phyloP scores from a whole-genome alignment of 257 asterid genomes.

The Solanum ossicruentum region DNA sequence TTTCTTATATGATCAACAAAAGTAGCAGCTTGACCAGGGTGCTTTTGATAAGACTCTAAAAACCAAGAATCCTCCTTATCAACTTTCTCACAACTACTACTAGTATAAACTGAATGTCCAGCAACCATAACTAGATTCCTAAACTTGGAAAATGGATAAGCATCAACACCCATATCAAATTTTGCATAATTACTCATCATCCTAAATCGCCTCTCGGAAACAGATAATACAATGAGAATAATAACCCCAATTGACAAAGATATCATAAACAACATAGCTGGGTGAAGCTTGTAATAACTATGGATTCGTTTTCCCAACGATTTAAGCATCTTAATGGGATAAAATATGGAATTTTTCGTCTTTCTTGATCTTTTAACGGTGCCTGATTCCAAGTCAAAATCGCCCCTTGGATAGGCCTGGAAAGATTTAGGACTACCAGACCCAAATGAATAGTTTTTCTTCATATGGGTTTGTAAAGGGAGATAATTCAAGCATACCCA shows the following conservation, averaged over 20 bases:
- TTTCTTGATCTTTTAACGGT: conserved; percentile 41
- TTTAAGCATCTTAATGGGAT: conserved; percentile 49
- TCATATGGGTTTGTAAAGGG: conserved; percentile 30
- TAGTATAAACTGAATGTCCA: conserved; percentile 92
- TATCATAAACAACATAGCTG: conserved; percentile 42
- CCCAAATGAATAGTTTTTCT: conserved; percentile 48
- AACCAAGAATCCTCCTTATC: conserved; percentile 92
- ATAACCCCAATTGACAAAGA: conserved; percentile 37
- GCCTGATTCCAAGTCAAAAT: conserved; percentile 89
- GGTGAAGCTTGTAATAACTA: conserved; percentile 58
- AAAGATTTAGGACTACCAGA: conserved; percentile 75
- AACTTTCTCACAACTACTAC: conserved; percentile 78
- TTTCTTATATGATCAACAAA: conserved; percentile 73
- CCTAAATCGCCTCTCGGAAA: conserved; percentile 21
- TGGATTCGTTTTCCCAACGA: conserved; percentile 42
- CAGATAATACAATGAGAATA: conserved; percentile 29
- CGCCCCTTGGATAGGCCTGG: conserved; percentile 69
- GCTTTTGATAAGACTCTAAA: conserved; percentile 83
- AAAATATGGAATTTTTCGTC: conserved; percentile 14
- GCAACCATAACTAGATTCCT: conserved; percentile 95
- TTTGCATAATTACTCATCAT: conserved; percentile 25
- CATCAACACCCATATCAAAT: conserved; percentile 25
- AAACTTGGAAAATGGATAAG: conserved; percentile 46
- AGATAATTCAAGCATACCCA: not conserved
- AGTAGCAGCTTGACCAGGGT: conserved; percentile 95